These are phyloP conservation scores for Rhizopus sp. DNA, from an alignment of 371 early-diverging fungal genomes.

Conservation along the genomic window DNA sequence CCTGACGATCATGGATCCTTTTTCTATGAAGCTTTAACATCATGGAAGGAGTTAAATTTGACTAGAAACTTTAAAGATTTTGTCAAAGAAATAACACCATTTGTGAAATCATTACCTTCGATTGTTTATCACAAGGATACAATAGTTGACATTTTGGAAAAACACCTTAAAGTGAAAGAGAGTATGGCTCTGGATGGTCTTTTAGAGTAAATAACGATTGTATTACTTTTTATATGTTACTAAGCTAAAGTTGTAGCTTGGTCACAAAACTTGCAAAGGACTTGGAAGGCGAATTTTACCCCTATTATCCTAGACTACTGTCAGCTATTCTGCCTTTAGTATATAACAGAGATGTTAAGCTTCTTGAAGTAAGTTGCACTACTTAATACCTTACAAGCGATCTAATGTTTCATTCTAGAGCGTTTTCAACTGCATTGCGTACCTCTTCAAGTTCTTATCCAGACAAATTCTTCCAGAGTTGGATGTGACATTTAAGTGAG, in stretches of 20 bases:
- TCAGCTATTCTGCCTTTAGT: constrained; percentile 65
- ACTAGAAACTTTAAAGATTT: constrained; percentile 81
- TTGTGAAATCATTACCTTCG: constrained; percentile 78
- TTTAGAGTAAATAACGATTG: constrained; percentile 57
- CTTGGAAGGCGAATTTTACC: constrained; percentile 87
- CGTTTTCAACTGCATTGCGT: constrained; percentile 86
- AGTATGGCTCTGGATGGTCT: constrained; percentile 75
- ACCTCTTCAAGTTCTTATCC: constrained; percentile 87
- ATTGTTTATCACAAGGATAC: constrained; percentile 86
- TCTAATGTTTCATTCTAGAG: constrained; percentile 42
- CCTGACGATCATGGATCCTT: constrained; percentile 76
- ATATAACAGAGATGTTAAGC: constrained; percentile 63
- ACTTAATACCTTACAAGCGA: not conserved
- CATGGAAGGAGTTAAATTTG: constrained; percentile 87
- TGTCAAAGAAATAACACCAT: constrained; percentile 59
- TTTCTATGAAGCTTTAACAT: constrained; percentile 76
- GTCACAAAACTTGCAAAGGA: constrained; percentile 85
- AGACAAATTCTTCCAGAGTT: constrained; percentile 70
- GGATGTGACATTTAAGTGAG: constrained; percentile 67
- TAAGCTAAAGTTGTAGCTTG: constrained; percentile 48
- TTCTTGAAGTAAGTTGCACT: constrained; percentile 67
- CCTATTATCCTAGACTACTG: constrained; percentile 72
- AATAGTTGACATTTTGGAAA: constrained; percentile 69
- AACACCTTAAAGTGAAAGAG: constrained; percentile 61
- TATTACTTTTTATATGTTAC: not conserved